Percentiles rank a stretch among this genome's conserved stretches.
These are phyloP conservation scores for Carpinus fangiana DNA, from an alignment of 306 rosid species.

Conservation along the genomic window DNA sequence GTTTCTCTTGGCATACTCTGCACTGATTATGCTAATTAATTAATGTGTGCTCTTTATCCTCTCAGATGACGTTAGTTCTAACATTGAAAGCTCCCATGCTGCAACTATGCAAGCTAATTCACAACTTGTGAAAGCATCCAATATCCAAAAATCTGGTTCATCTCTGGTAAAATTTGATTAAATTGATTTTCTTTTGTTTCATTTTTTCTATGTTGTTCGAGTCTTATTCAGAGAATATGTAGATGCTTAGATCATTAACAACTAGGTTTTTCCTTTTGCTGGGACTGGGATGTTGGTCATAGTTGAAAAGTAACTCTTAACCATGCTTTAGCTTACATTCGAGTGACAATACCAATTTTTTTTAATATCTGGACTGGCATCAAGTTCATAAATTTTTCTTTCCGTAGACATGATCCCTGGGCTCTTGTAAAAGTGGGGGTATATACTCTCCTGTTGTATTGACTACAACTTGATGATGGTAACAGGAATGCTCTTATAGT, in stretches of 20 bases:
- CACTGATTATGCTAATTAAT: background rate
- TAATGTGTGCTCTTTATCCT: conserved; percentile 1
- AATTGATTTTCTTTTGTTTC: background rate
- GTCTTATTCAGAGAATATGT: background rate
- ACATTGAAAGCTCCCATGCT: conserved; percentile 72
- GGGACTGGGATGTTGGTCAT: background rate
- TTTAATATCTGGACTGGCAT: background rate
- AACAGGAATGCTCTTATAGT: background rate
- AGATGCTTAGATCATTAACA: background rate
- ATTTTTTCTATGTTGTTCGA: background rate
- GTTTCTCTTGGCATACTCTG: background rate
- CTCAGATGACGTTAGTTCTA: conserved; percentile 80
- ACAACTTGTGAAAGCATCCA: conserved; percentile 81
- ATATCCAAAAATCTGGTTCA: conserved; percentile 83
- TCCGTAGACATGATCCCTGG: background rate
- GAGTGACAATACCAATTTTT: background rate
- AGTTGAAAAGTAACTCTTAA: background rate
- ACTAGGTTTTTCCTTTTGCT: background rate
- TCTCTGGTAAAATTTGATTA: conserved; percentile 63
- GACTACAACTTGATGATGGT: background rate
- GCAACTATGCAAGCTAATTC: conserved; percentile 72
- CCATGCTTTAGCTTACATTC: no score
- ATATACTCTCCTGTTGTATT: background rate
- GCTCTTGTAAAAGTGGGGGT: background rate
- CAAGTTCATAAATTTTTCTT: background rate